These are phyloP conservation scores for Ceriops zippeliana DNA, from an alignment of 345 rosid genomes.

Conservation along the genomic window DNA sequence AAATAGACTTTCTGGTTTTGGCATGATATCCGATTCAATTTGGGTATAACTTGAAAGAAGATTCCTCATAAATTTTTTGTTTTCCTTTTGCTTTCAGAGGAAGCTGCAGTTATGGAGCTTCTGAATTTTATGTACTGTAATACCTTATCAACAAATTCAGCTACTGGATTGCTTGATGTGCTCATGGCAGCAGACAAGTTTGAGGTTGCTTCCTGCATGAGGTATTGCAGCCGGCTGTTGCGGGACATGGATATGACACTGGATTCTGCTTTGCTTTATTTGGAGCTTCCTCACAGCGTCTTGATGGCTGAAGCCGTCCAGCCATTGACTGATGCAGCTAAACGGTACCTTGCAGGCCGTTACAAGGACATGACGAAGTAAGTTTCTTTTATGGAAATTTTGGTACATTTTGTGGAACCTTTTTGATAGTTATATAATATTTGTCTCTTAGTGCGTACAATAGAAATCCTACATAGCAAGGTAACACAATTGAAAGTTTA, in stretches of 20 bases:
- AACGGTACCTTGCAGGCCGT: constrained; percentile 80
- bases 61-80: constrained; percentile 7
- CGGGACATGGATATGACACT: constrained; percentile 85
- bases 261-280: constrained; percentile 91
- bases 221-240: constrained; percentile 77
- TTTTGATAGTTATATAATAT: neutral
- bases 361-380: constrained; percentile 93
- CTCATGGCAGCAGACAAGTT: constrained; percentile 99
- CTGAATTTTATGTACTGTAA: constrained; percentile 93
- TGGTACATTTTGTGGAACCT: neutral
- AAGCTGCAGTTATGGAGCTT: constrained; percentile 95
- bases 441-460: neutral
- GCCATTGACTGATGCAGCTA: constrained; percentile 95
- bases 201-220: constrained; percentile 99
- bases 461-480: neutral
- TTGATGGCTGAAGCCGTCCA: constrained; percentile 99
- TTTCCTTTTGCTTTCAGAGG: constrained; percentile 50
- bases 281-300: constrained; percentile 97
- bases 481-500: too few relatives aligned
- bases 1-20: neutral
- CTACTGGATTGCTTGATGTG: constrained; percentile 90
- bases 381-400: constrained; percentile 12
- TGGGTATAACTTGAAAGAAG: neutral
- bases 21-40: neutral
- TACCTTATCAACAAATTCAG: constrained; percentile 57